Conservation (phyloP, 2,329 filamentous ascomycete genomes). For the Fusarium sp. region DNA sequence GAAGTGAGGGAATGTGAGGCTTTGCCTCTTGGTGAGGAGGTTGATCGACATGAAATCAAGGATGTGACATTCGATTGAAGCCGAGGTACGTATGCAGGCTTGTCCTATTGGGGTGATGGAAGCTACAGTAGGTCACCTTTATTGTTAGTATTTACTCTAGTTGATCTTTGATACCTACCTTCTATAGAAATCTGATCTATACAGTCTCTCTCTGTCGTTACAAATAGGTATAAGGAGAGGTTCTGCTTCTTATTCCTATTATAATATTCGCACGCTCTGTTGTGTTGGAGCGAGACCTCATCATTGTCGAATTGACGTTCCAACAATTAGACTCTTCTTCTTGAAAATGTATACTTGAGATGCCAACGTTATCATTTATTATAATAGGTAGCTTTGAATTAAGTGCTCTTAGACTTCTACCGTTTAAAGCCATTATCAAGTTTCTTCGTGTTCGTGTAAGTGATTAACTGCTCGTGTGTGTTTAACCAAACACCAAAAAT, state of each 20-base stretch:
- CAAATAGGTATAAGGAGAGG: neutral
- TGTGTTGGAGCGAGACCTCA: too few relatives aligned
- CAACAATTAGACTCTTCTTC: neutral
- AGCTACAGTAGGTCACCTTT: neutral
- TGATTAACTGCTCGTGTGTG: neutral
- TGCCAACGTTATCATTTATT: neutral
- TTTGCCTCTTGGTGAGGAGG: neutral
- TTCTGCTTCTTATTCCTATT: neutral
- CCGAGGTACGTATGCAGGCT: slow-evolving; percentile 24
- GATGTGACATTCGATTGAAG: slow-evolving; percentile 15
- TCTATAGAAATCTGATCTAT: neutral
- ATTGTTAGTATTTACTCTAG: slow-evolving; percentile 4
- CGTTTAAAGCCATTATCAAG: neutral
- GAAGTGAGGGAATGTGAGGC: neutral
- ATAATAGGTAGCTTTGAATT: neutral
- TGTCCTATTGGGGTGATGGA: slow-evolving; percentile 8
- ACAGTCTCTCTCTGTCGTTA: neutral
- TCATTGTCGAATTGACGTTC: neutral
- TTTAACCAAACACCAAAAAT: neutral
- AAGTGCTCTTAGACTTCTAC: neutral
- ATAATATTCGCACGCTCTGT: neutral
- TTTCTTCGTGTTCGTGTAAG: neutral
- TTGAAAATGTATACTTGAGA: neutral
- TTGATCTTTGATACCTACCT: neutral
- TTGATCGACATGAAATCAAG: slow-evolving; percentile 14